Evolutionary conservation across 1,139 yeast genomes (phyloP).

Genomic region (Blastobotrys petasosporus): DNA sequence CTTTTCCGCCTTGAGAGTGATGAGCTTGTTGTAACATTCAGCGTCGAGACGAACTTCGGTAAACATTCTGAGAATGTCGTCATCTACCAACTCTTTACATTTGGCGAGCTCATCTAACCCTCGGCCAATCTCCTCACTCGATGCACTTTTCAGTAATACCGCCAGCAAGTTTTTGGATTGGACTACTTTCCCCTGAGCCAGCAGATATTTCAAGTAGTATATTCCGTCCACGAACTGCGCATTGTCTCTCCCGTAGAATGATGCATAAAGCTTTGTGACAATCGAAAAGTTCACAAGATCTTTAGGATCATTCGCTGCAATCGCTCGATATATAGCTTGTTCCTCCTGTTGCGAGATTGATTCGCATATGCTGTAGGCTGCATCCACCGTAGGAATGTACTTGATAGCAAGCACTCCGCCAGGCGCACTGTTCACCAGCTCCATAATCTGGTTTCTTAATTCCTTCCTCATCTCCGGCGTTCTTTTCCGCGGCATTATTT

Average conservation of each 20-base stretch:
- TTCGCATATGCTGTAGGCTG: slow-evolving; percentile 10
- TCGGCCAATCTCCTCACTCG: not conserved
- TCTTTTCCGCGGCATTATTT: not conserved
- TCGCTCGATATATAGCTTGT: slow-evolving; percentile 2
- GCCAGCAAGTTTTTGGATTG: slow-evolving; percentile 20
- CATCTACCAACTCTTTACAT: slow-evolving; percentile 10
- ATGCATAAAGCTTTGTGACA: slow-evolving; percentile 22
- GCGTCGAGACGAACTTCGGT: slow-evolving; percentile 2
- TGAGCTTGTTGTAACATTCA: slow-evolving; percentile 12
- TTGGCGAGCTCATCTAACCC: not conserved
- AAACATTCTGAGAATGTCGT: slow-evolving; percentile 8
- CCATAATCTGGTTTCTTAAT: not conserved
- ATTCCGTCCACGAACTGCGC: slow-evolving; percentile 21
- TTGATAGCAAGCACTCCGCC: slow-evolving; percentile 13
- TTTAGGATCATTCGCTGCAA: slow-evolving; percentile 2
- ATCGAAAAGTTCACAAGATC: slow-evolving; percentile 9
- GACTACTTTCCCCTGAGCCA: slow-evolving; percentile 15
- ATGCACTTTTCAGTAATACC: slow-evolving; percentile 7
- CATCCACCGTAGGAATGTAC: slow-evolving; percentile 13
- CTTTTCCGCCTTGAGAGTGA: slow-evolving; percentile 4
- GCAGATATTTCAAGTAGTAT: slow-evolving; percentile 19
- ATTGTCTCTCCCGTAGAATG: slow-evolving; percentile 10
- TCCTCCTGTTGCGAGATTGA: not conserved
- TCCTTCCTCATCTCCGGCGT: not conserved
- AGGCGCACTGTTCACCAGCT: slow-evolving; percentile 11